These are phyloP conservation scores for Phytophthora ramorum DNA, from an alignment of 352 stramenopile genomes.

Conservation along the genomic window DNA sequence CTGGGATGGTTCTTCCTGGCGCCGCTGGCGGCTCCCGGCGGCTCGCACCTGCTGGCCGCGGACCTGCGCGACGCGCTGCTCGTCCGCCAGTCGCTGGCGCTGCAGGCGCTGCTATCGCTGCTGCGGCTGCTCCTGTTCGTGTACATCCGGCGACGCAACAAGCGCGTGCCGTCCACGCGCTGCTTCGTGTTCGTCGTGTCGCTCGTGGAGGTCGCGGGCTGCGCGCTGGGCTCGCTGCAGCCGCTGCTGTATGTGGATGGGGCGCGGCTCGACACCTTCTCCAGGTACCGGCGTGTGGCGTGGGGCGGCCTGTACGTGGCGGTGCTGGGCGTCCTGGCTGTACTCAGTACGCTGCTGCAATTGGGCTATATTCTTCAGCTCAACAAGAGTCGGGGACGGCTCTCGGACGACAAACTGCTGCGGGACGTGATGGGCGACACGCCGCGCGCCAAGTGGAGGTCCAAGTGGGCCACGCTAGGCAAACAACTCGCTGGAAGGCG, in stretches of 20 bases:
- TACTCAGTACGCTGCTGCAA: conserved; percentile 65
- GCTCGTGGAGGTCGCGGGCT: conserved; percentile 53
- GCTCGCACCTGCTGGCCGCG: conserved; percentile 34
- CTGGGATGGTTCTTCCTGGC: conserved; percentile 63
- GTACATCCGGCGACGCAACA: conserved; percentile 73
- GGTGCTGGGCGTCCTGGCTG: conserved; percentile 52
- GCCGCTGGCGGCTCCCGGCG: conserved; percentile 42
- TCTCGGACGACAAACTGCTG: conserved; percentile 71
- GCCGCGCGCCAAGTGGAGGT: conserved; percentile 54
- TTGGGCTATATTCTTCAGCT: conserved; percentile 81
- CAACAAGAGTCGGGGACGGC: conserved; percentile 70
- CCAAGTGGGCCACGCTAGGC: conserved; percentile 81
- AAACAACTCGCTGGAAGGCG: conserved; percentile 62
- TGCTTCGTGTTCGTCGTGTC: conserved; percentile 85
- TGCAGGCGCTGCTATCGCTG: conserved; percentile 58
- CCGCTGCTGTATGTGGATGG: conserved; percentile 72
- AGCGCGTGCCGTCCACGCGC: conserved; percentile 74
- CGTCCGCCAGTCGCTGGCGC: conserved; percentile 75
- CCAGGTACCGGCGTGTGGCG: conserved; percentile 43
- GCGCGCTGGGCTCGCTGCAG: conserved; percentile 63
- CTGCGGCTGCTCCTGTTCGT: conserved; percentile 66
- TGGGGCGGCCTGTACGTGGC: conserved; percentile 70
- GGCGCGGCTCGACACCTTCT: conserved; percentile 47
- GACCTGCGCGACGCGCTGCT: conserved; percentile 51
- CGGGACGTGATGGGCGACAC: conserved; percentile 63